Percentiles rank a stretch among this genome's conserved stretches.
Conservation (phyloP, 164 flowering plant species). For the Tetrastigma voinierianum region DNA sequence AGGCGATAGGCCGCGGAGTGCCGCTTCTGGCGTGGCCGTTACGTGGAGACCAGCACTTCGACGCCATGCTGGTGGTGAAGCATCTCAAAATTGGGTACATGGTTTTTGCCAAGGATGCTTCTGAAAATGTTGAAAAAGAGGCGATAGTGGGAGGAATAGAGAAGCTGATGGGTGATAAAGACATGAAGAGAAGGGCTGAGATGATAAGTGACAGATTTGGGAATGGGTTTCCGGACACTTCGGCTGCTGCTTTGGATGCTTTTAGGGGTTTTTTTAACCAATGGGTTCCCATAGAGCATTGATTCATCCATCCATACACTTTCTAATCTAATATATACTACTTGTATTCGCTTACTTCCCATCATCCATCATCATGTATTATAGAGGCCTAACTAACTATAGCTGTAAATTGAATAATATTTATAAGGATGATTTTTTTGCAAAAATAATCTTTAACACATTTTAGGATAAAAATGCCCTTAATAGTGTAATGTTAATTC, state of each 20-base stretch:
- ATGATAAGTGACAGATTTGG: conserved; percentile 17
- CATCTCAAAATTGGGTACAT: conserved; percentile 44
- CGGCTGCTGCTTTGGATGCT: conserved; percentile 45
- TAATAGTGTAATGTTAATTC: too few relatives aligned
- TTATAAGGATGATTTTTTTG: too few relatives aligned
- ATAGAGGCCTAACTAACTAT: too few relatives aligned
- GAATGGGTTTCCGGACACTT: conserved; percentile 45
- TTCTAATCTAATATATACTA: too few relatives aligned
- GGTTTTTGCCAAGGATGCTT: conserved; percentile 15
- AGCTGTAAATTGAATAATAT: too few relatives aligned
- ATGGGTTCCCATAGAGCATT: neutral
- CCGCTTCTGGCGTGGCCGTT: conserved; percentile 72
- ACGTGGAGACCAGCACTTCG: conserved; percentile 56
- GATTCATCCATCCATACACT: too few relatives aligned
- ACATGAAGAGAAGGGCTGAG: conserved; percentile 25
- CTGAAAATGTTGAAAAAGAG: conserved; percentile 27
- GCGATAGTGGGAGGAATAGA: conserved; percentile 46
- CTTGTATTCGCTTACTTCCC: too few relatives aligned
- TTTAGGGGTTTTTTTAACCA: conserved; percentile 28
- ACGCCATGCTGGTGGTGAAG: conserved; percentile 46
- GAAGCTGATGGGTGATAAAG: conserved; percentile 42
- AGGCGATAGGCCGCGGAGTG: conserved; percentile 58
- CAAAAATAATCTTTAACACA: too few relatives aligned
- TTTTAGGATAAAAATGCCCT: too few relatives aligned
- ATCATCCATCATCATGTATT: too few relatives aligned